phyloP scores from a whole-genome alignment of 371 early-diverging fungal species.

The Rhizomucor pusillus region DNA sequence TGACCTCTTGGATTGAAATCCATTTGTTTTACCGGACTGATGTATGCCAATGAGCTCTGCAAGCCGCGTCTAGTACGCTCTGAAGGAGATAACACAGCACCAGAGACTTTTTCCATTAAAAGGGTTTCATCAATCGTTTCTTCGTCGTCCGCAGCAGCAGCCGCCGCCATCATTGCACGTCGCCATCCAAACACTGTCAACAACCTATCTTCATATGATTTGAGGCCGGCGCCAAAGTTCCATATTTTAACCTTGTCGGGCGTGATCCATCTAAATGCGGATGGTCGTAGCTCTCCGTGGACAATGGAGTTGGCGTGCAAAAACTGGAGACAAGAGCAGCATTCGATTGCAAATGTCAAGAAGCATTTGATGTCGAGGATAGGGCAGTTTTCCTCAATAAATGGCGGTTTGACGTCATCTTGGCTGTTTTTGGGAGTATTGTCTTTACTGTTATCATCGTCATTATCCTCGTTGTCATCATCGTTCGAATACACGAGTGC shows the following conservation, averaged over 20 bases:
- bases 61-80: slow-evolving; percentile 15
- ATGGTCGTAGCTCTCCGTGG: slow-evolving; percentile 41
- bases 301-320: slow-evolving; percentile 38
- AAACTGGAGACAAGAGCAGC: slow-evolving; percentile 41
- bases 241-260: slow-evolving; percentile 34
- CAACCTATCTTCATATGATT: slow-evolving; percentile 19
- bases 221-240: slow-evolving; percentile 37
- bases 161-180: slow-evolving; percentile 3
- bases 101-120: slow-evolving; percentile 35
- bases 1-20: too few species aligned
- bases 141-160: background rate
- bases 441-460: too few species aligned
- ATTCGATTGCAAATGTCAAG: slow-evolving; percentile 42
- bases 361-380: slow-evolving; percentile 35
- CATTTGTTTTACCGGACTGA: slow-evolving; percentile 19
- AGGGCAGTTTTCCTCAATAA: slow-evolving; percentile 1
- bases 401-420: background rate
- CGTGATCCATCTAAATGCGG: slow-evolving; percentile 41
- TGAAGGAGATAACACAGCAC: slow-evolving; percentile 12
- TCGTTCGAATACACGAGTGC: background rate
- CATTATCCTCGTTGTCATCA: too few species aligned
- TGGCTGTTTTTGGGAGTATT: background rate
- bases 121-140: slow-evolving; percentile 30
- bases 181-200: slow-evolving; percentile 24
- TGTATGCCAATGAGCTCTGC: slow-evolving; percentile 22